phyloP scores from a whole-genome alignment of 140 eudicot species.

The Oenanthe javanica region DNA sequence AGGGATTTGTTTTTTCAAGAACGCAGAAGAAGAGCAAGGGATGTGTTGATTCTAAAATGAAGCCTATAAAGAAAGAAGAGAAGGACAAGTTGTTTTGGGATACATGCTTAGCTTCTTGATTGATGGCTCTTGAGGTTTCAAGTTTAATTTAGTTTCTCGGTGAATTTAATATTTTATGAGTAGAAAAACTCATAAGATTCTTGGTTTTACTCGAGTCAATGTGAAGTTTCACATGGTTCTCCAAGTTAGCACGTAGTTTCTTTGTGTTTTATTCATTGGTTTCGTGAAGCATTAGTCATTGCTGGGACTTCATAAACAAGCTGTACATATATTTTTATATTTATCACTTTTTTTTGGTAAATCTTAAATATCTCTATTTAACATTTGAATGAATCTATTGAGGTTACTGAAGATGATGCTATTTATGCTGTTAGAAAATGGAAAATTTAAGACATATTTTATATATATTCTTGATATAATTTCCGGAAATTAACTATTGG shows the following conservation, averaged over 20 bases:
- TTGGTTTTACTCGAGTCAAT: neutral
- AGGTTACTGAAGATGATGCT: too few species aligned
- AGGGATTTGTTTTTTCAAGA: constrained; percentile 6
- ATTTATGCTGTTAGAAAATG: too few species aligned
- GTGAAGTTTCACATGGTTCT: neutral
- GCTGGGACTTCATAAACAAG: neutral
- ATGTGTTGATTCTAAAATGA: constrained; percentile 13
- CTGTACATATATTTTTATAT: neutral
- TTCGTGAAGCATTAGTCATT: neutral
- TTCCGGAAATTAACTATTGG: too few species aligned
- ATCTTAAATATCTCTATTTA: neutral
- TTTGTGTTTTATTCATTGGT: neutral
- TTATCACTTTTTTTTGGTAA: too few species aligned
- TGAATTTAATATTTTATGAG: neutral
- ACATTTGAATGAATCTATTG: too few species aligned
- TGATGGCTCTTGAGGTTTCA: neutral
- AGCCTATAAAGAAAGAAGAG: constrained; percentile 26
- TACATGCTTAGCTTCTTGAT: constrained; percentile 47
- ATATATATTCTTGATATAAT: too few species aligned
- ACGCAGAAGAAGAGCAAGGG: constrained; percentile 6
- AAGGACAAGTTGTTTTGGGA: constrained; percentile 50
- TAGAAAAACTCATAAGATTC: neutral
- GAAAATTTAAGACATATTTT: too few species aligned
- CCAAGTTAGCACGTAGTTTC: constrained; percentile 2
- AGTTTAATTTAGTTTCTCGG: neutral